A percentile compares a stretch with the other conserved stretches of the same genome.
These are phyloP conservation scores for Apiotrichum porosum DNA, from an alignment of 1,284 basidiomycete genomes.

Conservation along the genomic window DNA sequence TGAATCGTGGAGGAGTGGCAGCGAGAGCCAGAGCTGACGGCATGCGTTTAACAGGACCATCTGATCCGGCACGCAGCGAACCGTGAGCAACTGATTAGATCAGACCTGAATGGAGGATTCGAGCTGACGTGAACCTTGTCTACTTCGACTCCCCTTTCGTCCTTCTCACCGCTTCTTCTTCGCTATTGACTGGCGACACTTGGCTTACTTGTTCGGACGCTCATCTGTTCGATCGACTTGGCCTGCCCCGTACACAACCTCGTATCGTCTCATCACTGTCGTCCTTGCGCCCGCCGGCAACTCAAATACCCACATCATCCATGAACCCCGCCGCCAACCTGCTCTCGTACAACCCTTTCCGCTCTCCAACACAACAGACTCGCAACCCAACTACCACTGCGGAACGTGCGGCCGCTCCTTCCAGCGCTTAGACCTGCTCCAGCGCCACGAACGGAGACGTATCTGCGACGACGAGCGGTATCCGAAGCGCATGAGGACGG, in stretches of 20 bases:
- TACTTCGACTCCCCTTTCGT: too few relatives aligned
- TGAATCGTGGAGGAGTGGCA: background rate
- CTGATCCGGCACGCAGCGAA: slow-evolving; percentile 39
- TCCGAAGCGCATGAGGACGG: slow-evolving; percentile 8
- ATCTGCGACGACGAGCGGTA: slow-evolving; percentile 31
- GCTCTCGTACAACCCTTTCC: too few relatives aligned
- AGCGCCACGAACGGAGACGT: slow-evolving; percentile 37
- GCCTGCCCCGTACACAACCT: too few relatives aligned
- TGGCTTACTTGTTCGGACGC: too few relatives aligned
- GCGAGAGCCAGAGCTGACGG: background rate
- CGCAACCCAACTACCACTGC: slow-evolving; percentile 27
- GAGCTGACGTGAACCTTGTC: background rate
- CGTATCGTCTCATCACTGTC: too few relatives aligned
- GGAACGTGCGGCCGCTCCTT: slow-evolving; percentile 29
- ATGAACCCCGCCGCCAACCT: too few relatives aligned
- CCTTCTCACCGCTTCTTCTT: too few relatives aligned
- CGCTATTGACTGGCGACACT: too few relatives aligned
- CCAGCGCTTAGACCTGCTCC: slow-evolving; percentile 37
- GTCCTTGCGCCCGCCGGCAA: too few relatives aligned
- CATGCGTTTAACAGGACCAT: slow-evolving; percentile 31
- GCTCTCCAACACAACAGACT: slow-evolving; percentile 22
- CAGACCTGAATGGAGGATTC: background rate
- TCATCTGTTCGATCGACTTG: too few relatives aligned
- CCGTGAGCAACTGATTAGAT: slow-evolving; percentile 23
- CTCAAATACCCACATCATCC: too few relatives aligned